Base-by-base conservation (phyloP, 1,139 yeast species). In the Taiozyma sp. region DNA sequence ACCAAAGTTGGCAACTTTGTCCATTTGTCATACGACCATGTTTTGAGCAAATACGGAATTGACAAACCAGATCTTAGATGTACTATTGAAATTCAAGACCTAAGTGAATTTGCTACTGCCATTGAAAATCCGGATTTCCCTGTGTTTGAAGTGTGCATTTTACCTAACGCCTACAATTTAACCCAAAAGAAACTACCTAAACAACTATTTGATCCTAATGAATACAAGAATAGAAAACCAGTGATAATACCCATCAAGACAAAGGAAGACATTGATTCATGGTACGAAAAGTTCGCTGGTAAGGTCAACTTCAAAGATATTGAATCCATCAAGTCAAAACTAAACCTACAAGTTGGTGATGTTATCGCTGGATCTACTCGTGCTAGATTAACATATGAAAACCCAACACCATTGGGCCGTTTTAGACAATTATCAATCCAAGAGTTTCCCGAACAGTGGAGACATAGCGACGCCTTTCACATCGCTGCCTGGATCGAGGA, bases 61-160 rank as follows among this genome's bases (percentile, higher is more conserved):
- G 99, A 93, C 65, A 93, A 93, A 67, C 99, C 99, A 0, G 98
- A 93, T 66, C 69, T 93, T 58, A 75, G 97, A 54, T 84, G 87
- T 0, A 67, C 71, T 8, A 61, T 89, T 43, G 67, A 74, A 40
- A 80, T 92, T 44, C 57, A 65, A 2, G 74, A 80, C 53, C 61
- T 91, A 29, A 69, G 79, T 1, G 65, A 68, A 2, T 74, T 59
- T 56, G 79, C 75, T 45, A 58, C 50, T 8, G 71, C 76, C 4
- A 59, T 57, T 2, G 65, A 66, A 8, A 61, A 79, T 47, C 55
- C 63, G 9, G 70, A 69, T 5, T 65, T 69, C 69, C 85, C 90
- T 0, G 79, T 89, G 0, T 73, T 87, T 30, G 98, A 92, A 67
- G 85, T 83, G 0, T 74, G 92, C 58, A 78, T 90, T 0, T 69